Percentiles rank a stretch among this genome's conserved stretches.
phyloP scores from a whole-genome alignment of 192 early-diverging fungal genomes.

The Paraglomus brasilianum region DNA sequence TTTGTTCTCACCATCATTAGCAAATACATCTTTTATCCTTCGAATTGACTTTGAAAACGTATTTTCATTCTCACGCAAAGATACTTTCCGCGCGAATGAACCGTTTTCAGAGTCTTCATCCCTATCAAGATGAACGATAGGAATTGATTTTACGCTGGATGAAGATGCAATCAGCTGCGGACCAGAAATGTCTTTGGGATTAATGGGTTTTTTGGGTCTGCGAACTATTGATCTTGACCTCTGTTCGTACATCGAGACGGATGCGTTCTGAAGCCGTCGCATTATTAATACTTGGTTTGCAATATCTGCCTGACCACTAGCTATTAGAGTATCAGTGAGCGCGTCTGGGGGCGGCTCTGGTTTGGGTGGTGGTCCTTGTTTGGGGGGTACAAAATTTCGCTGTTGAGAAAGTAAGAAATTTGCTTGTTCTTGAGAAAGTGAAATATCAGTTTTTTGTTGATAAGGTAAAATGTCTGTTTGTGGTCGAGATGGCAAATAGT shows the following conservation, averaged over 20 bases:
- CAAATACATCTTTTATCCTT: constrained; percentile 28
- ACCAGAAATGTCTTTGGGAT: constrained; percentile 16
- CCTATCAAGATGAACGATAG: constrained; percentile 9
- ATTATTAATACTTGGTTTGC: constrained; percentile 27
- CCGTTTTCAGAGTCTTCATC: neutral
- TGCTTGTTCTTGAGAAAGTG: too few species aligned
- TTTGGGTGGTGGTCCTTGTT: constrained; percentile 14
- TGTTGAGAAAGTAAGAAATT: neutral
- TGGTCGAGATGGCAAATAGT: too few species aligned
- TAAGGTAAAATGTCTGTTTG: neutral
- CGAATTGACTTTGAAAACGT: constrained; percentile 15
- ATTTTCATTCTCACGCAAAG: constrained; percentile 17
- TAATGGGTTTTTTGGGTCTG: constrained; percentile 1
- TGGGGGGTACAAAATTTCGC: neutral
- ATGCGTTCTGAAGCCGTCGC: constrained; percentile 20
- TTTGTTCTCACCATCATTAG: constrained; percentile 9
- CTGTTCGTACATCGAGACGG: neutral
- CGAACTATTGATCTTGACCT: neutral
- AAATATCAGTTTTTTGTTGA: neutral
- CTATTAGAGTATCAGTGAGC: constrained; percentile 27
- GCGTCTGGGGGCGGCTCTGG: constrained; percentile 21
- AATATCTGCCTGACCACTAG: constrained; percentile 26
- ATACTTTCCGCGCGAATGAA: constrained; percentile 13
- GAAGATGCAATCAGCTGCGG: constrained; percentile 26
- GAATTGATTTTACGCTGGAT: constrained; percentile 23